Evolutionary conservation across 805 yeast genomes (phyloP), one percentile per base, ranked within the genome.

Genomic region (Nakazawaea ambrosiae): DNA sequence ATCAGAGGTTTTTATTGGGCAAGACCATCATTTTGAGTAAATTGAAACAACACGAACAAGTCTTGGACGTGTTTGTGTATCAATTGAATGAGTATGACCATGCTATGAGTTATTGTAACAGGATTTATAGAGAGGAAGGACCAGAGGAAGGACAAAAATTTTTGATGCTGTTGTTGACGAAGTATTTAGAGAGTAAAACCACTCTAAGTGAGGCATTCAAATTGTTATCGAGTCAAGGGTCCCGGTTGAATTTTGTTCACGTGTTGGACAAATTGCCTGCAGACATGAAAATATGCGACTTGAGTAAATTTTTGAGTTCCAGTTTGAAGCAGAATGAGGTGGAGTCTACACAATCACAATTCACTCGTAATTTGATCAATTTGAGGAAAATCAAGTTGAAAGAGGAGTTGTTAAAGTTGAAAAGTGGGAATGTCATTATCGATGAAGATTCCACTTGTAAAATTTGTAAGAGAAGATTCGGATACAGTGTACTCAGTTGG

Each of bases 61-160:
- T 86, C 0, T 58, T 90, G 14, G 73, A 74, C 38, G 70, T 86
- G 2, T 64, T 78, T 19, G 75, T 74, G 33, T 65, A 71, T 34
- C 75, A 76, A 16, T 55, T 84, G 31, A 57, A 70, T 3, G 81
- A 81, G 49, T 66, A 73, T 33, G 57, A 57, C 16, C 60, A 63
- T n/a, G 83, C 95, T 0, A 68, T 81, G 42, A 51, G 58, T 3
- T 83, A 83, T 48, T 79, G 92, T 44, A 55, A 69, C 1, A 60
- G 61, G 4, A 58, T 83, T 0, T 72, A 68, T 43, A 40, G 58
- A 2, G 40, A 33, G 19, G 27, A 48, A 2, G 63, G 69, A 33
- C 27, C 54, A 9, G 50, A 48, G 0, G 43, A 53, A 15, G 83
- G 85, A 2, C 45, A 55, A 20, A 41, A 51, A 4, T 53, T 73